phyloP scores from a whole-genome alignment of 2,329 filamentous ascomycete genomes.

The Endothia cerciana region DNA sequence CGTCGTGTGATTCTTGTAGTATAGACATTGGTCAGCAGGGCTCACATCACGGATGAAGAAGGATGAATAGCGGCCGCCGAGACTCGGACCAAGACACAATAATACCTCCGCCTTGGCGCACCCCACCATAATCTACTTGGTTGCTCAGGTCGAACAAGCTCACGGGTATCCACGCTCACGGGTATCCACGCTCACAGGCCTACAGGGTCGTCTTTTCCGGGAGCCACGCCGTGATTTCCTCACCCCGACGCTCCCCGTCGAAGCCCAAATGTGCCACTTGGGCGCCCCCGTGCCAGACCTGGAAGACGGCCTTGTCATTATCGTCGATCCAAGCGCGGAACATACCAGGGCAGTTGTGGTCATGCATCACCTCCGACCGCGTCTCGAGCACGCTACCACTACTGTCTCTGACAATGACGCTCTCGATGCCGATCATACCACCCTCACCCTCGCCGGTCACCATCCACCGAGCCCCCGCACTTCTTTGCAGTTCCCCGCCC shows the following conservation, averaged over 20 bases:
- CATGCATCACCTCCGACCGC: conserved; percentile 64
- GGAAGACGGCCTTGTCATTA: conserved; percentile 58
- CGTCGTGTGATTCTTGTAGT: conserved; percentile 27
- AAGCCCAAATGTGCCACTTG: conserved; percentile 9
- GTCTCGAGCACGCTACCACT: conserved; percentile 47
- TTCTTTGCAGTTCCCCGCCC: conserved; percentile 72
- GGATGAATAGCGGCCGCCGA: conserved; percentile 6
- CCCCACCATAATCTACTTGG: not conserved
- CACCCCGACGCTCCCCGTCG: conserved; percentile 8
- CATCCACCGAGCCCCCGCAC: conserved; percentile 74
- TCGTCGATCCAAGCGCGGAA: conserved; percentile 78
- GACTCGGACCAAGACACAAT: conserved; percentile 23
- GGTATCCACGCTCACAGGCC: conserved; percentile 12
- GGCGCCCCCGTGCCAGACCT: conserved; percentile 53
- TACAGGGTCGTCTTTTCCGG: not conserved
- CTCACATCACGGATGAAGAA: conserved; percentile 4
- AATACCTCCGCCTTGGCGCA: conserved; percentile 25
- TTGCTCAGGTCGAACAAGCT: not conserved
- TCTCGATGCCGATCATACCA: conserved; percentile 82
- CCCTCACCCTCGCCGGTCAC: conserved; percentile 79
- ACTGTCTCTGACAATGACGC: conserved; percentile 50
- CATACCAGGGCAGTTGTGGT: conserved; percentile 88
- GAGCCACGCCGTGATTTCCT: conserved; percentile 13
- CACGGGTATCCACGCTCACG: conserved; percentile 12
- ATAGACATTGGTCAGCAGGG: conserved; percentile 23